Conservation (phyloP, 768 basidiomycete species). For the Melanogaster broomeanus region DNA sequence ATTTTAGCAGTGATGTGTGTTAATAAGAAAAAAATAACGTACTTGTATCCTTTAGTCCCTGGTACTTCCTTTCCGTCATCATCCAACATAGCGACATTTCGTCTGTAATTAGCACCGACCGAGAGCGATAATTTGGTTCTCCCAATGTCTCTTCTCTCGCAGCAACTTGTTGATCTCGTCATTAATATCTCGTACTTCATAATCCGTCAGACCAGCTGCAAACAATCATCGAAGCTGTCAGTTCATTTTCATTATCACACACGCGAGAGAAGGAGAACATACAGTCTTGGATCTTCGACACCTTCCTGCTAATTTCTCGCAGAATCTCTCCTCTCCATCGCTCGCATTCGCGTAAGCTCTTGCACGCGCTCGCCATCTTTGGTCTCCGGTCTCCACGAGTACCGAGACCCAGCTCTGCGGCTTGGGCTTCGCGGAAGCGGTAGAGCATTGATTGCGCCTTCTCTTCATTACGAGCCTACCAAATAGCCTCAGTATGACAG, state of each 20-base stretch:
- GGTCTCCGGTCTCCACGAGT: constrained; percentile 85
- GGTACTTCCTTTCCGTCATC: constrained; percentile 96
- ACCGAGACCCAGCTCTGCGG: constrained; percentile 90
- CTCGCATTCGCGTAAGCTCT: constrained; percentile 91
- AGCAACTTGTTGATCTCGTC: constrained; percentile 97
- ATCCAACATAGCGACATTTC: constrained; percentile 92
- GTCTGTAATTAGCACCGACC: constrained; percentile 95
- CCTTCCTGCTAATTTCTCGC: constrained; percentile 92
- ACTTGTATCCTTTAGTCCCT: constrained; percentile 98
- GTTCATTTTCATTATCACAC: background rate
- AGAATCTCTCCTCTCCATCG: constrained; percentile 95
- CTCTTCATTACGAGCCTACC: constrained; percentile 94
- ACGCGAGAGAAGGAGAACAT: constrained; percentile 28
- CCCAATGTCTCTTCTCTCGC: constrained; percentile 97
- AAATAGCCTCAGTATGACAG: background rate
- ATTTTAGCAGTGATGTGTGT: background rate
- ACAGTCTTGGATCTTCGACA: constrained; percentile 98
- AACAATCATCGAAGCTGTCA: background rate
- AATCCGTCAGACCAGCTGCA: constrained; percentile 88
- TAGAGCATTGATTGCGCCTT: constrained; percentile 96
- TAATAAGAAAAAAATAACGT: constrained; percentile 23
- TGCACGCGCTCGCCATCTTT: constrained; percentile 89
- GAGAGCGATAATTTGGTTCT: constrained; percentile 94
- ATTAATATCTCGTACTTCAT: constrained; percentile 94
- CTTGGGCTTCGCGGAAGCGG: constrained; percentile 96